These are phyloP conservation scores for Fusarium cyanostomum DNA, from an alignment of 2,329 filamentous ascomycete genomes.

Conservation along the genomic window DNA sequence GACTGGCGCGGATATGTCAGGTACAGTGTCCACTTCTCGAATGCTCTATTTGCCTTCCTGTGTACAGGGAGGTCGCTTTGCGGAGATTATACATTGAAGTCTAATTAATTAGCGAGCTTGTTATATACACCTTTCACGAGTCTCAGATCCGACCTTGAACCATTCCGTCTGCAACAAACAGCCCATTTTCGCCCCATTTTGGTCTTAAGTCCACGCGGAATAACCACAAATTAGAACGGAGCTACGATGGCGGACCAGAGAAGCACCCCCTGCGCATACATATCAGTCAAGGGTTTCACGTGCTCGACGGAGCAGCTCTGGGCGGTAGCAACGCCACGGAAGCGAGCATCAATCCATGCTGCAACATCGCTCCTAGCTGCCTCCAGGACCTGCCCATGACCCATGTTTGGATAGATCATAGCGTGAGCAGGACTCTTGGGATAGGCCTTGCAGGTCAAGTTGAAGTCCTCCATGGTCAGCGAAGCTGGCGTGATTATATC, in stretches of 20 bases:
- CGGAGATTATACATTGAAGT: no score
- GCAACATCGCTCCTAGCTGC: background rate
- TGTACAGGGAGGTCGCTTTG: no score
- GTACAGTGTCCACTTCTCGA: no score
- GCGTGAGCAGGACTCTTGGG: background rate
- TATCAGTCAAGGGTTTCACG: background rate
- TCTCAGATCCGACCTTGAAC: no score
- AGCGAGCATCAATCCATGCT: slow-evolving; percentile 1
- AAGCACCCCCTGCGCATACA: background rate
- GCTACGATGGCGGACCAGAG: slow-evolving; percentile 1
- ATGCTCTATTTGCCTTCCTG: no score
- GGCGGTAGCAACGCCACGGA: background rate
- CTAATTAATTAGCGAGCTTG: no score
- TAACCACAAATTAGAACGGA: background rate
- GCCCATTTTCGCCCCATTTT: no score
- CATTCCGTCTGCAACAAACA: no score
- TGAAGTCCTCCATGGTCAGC: slow-evolving; percentile 16
- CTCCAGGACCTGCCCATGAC: slow-evolving; percentile 2
- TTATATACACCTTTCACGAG: no score
- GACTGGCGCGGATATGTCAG: no score
- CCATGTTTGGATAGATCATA: slow-evolving; percentile 5
- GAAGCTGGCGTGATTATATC: slow-evolving; percentile 26
- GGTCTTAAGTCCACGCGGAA: no score
- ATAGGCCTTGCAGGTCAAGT: slow-evolving; percentile 20
- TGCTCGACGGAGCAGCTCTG: background rate